Conservation (phyloP, 2,329 filamentous ascomycete genomes). For the Xylariaceae sp. region DNA sequence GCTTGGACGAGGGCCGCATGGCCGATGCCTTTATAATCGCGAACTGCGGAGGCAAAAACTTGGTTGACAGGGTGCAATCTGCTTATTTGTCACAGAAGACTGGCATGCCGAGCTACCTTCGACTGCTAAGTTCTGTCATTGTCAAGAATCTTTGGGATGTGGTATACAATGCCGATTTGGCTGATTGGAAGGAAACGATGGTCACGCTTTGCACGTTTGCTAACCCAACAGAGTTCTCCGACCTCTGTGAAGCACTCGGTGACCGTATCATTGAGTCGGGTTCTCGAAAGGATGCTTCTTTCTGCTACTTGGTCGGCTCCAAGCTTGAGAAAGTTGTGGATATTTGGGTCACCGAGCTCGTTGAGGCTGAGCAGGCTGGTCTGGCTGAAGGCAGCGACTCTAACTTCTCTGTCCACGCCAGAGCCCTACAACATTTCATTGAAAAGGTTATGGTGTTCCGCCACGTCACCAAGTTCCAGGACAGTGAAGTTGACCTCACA, state of each 20-base stretch:
- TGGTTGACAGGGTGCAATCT: conserved; percentile 88
- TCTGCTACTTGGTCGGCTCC: conserved; percentile 93
- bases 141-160: conserved; percentile 97
- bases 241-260: conserved; percentile 90
- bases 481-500: conserved; percentile 63
- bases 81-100: conserved; percentile 82
- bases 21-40: conserved; percentile 98
- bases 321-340: conserved; percentile 95
- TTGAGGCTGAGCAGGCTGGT: conserved; percentile 73
- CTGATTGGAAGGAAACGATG: conserved; percentile 96
- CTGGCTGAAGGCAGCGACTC: conserved; percentile 68
- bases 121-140: conserved; percentile 84
- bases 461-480: conserved; percentile 85
- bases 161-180: conserved; percentile 89
- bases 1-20: conserved; percentile 80
- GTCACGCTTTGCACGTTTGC: conserved; percentile 94
- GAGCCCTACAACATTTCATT: conserved; percentile 84
- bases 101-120: conserved; percentile 83
- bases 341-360: conserved; percentile 88
- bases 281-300: conserved; percentile 81
- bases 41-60: conserved; percentile 88
- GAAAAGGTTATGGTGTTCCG: conserved; percentile 98
- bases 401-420: conserved; percentile 86
- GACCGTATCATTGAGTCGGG: conserved; percentile 80
- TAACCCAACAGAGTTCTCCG: conserved; percentile 82